phyloP scores from a whole-genome alignment of 345 rosid species.

The Acer negundo region DNA sequence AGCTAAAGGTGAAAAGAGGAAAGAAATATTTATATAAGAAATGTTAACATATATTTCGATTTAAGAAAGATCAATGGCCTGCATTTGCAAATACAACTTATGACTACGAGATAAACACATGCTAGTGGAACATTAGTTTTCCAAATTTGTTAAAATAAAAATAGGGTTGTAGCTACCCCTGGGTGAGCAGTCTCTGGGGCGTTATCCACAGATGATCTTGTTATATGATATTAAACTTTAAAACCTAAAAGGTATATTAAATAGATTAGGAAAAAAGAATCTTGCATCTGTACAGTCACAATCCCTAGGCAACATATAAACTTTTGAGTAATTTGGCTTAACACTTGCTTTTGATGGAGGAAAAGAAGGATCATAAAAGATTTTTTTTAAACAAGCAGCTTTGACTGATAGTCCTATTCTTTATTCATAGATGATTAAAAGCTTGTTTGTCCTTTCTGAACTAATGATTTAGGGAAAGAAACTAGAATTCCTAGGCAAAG shows the following conservation, averaged over 20 bases:
- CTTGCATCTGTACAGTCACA: conserved; percentile 2
- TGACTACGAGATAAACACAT: not conserved
- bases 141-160: conserved; percentile 1
- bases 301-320: not conserved
- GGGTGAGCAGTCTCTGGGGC: not conserved
- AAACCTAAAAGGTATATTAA: not conserved
- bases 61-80: conserved; percentile 4
- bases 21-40: not conserved
- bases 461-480: not conserved
- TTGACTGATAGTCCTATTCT: too few relatives aligned
- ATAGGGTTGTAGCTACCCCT: not conserved
- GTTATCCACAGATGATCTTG: not conserved
- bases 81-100: not conserved
- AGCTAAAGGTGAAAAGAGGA: not conserved
- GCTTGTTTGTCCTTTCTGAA: too few relatives aligned
- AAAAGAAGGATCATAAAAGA: not conserved
- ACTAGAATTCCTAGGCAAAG: not conserved
- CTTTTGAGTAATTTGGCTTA: not conserved
- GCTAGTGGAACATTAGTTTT: not conserved
- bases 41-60: not conserved
- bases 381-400: conserved; percentile 13
- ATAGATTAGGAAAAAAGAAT: not conserved
- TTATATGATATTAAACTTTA: too few relatives aligned
- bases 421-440: too few relatives aligned
- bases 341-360: not conserved